phyloP scores from a whole-genome alignment of 148 eudicot genomes.

The Chenopodium quinoa region DNA sequence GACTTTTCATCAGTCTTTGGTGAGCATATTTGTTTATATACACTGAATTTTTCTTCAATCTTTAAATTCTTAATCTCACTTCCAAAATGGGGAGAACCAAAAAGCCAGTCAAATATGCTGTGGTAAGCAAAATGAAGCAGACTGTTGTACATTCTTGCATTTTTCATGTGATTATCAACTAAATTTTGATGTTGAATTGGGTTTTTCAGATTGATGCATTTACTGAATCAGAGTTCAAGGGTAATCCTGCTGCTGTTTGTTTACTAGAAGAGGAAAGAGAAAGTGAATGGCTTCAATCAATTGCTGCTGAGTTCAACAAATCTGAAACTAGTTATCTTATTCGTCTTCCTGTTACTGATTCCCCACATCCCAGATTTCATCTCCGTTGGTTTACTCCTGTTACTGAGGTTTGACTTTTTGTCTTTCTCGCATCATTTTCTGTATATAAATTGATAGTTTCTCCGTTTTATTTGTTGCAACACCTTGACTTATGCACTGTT shows the following conservation, averaged over 20 bases:
- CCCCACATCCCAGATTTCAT: conserved; percentile 44
- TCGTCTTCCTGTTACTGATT: conserved; percentile 29
- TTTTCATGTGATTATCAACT: background rate
- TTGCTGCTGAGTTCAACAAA: conserved; percentile 75
- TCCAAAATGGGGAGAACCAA: conserved; percentile 23
- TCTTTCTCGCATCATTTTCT: background rate
- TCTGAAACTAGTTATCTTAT: conserved; percentile 60
- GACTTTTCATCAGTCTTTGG: no score
- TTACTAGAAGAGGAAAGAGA: conserved; percentile 58
- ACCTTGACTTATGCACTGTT: no score
- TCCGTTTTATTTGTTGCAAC: no score
- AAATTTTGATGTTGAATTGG: background rate
- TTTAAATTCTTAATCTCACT: no score
- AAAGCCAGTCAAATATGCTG: conserved; percentile 51
- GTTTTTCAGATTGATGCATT: conserved; percentile 64
- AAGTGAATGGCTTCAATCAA: conserved; percentile 60
- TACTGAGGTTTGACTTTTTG: conserved; percentile 46
- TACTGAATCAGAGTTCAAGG: conserved; percentile 63
- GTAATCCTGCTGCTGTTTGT: conserved; percentile 82
- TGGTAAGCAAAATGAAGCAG: conserved; percentile 33
- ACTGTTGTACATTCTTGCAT: background rate
- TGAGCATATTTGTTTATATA: no score
- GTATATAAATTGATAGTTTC: background rate
- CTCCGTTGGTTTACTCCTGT: conserved; percentile 87
- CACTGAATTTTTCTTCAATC: no score